A percentile compares a stretch with the other conserved stretches of the same genome.
phyloP scores from a whole-genome alignment of 805 yeast species.

The Pichia rugopelliculosa region DNA sequence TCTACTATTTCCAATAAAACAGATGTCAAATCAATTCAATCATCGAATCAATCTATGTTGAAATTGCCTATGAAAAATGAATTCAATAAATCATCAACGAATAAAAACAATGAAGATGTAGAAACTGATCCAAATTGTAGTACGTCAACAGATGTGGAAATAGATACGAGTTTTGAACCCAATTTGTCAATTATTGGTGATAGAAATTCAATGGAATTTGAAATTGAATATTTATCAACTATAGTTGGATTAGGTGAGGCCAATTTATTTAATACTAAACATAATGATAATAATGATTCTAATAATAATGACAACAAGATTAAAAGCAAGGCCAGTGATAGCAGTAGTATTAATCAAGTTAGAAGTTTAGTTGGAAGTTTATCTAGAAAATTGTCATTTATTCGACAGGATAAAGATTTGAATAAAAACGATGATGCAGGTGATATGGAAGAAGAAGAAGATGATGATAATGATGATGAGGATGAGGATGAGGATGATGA shows the following conservation, averaged over 20 bases:
- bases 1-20: not conserved
- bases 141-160: not conserved
- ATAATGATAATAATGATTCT: not conserved
- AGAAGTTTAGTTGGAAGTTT: not conserved
- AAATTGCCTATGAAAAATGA: too few relatives aligned
- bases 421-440: not conserved
- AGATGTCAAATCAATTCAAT: not conserved
- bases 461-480: not conserved
- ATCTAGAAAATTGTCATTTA: not conserved
- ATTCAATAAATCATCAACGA: too few relatives aligned
- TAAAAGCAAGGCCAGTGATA: too few relatives aligned
- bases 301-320: too few relatives aligned
- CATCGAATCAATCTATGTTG: too few relatives aligned
- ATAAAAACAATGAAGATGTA: not conserved
- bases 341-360: too few relatives aligned
- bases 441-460: not conserved
- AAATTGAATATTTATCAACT: conserved; percentile 32
- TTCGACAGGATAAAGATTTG: not conserved
- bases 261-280: conserved; percentile 23
- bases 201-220: conserved; percentile 17
- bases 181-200: not conserved
- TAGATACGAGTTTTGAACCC: not conserved
- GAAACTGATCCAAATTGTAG: too few relatives aligned
- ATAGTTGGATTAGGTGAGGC: conserved; percentile 36
- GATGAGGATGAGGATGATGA: not conserved